These are phyloP conservation scores for Zanthoxylum bungeanum DNA, from an alignment of 345 rosid genomes.

Conservation along the genomic window DNA sequence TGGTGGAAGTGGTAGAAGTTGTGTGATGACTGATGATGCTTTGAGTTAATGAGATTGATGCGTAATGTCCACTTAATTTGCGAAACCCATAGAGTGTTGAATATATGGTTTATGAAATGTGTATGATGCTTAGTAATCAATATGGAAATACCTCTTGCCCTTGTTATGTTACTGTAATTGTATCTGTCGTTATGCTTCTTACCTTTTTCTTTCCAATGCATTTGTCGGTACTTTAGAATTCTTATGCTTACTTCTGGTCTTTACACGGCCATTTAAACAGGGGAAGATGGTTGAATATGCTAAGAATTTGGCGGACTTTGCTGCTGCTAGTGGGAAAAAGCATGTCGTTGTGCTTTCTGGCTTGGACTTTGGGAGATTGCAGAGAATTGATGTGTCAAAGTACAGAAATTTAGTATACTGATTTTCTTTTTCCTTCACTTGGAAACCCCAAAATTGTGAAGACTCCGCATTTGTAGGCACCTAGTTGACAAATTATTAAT, in stretches of 20 bases:
- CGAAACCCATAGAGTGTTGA: neutral
- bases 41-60: neutral
- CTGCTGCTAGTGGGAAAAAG: constrained; percentile 70
- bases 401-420: constrained; percentile 21
- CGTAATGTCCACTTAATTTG: neutral
- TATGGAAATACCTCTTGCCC: neutral
- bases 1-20: neutral
- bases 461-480: neutral
- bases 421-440: neutral
- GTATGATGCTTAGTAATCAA: neutral
- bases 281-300: constrained; percentile 84
- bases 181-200: neutral
- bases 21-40: neutral
- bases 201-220: neutral
- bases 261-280: constrained; percentile 33
- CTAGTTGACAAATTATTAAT: neutral
- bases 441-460: neutral
- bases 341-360: constrained; percentile 69
- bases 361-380: constrained; percentile 89
- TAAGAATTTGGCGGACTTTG: constrained; percentile 73
- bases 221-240: neutral
- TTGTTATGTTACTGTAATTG: neutral
- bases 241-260: neutral
- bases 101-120: neutral
- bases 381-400: constrained; percentile 80